Evolutionary conservation across 257 asterid genomes (phyloP), one percentile per base, ranked within the genome.

Genomic region (Linderniella brevidens): DNA sequence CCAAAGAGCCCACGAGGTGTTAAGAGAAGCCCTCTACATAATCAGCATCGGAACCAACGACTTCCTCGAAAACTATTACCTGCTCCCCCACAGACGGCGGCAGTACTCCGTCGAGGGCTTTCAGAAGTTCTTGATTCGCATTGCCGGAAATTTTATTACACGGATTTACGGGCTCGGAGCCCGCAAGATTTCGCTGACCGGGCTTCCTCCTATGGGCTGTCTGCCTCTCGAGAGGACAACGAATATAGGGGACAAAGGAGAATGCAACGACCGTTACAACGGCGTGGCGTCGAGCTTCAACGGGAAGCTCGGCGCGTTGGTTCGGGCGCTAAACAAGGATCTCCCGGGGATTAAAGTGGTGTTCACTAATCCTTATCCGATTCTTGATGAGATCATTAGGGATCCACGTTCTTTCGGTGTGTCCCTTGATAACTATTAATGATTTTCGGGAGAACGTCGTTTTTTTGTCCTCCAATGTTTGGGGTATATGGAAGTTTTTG

Each of bases 131-230:
- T 53, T 84, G 48, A 58, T 39, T 35, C 68, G 63, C 19, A 63
- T 77, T 15, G 93, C 95, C 8, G 50, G 71, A 58, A 58, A 55
- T 7, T 77, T 84, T 52, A 41, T 75, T 14, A 61, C 45, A 13
- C 56, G 56, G 13, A 63, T 80, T 3, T 73, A 84, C 57, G 61
- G 70, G 58, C 82, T 80, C 3, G 93, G 92, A 41, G 86, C 82
- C 8, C 68, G 79, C 43, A 80, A 80, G 25, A 76, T 85, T 50
- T 75, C 93, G 5, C 56, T 78, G 13, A 64, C 75, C 2, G 95
- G 87, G 19, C 80, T 85, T 50, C 70, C 87, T 42, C 95, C 95
- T 2, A 80, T 85, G 68, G 95, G 95, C 0, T 80, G 95, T 51
- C 61, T 85, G 63, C 95, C 93, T 11, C 58, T 80, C 29, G 87